Conservation (phyloP, 371 early-diverging fungal genomes). For the Blyttiomyces sp. region DNA sequence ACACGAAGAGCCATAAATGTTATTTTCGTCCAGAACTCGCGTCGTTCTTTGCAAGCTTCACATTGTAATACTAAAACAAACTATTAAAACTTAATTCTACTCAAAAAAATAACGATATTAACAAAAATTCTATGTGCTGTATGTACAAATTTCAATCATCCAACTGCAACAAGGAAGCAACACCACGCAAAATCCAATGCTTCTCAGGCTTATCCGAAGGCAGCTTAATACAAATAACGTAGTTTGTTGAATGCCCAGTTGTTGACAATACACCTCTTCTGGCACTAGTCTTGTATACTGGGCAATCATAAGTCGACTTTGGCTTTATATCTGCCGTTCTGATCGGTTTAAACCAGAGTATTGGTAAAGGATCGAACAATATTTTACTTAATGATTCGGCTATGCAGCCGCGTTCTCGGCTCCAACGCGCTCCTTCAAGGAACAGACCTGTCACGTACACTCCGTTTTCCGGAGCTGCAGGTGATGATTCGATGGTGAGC, state of each 20-base stretch:
- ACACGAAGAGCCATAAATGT: too few species aligned
- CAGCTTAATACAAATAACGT: constrained; percentile 47
- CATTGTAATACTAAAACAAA: too few species aligned
- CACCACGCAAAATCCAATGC: constrained; percentile 53
- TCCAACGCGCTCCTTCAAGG: constrained; percentile 55
- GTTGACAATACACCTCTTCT: constrained; percentile 56
- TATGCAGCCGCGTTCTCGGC: constrained; percentile 27
- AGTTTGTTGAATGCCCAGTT: constrained; percentile 58
- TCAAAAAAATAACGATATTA: too few species aligned
- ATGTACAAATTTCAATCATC: constrained; percentile 30
- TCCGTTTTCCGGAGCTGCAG: constrained; percentile 37
- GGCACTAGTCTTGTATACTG: constrained; percentile 57
- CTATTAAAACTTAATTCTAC: too few species aligned
- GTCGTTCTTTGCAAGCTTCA: too few species aligned
- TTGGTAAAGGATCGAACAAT: constrained; percentile 48
- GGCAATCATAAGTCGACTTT: constrained; percentile 43
- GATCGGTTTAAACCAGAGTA: constrained; percentile 50
- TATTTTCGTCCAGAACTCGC: too few species aligned
- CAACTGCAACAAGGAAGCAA: constrained; percentile 42
- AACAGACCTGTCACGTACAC: constrained; percentile 51
- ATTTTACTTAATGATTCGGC: constrained; percentile 49
- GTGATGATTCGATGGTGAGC: constrained; percentile 12
- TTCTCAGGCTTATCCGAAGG: constrained; percentile 43
- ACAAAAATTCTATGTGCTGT: too few species aligned
- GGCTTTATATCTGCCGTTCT: constrained; percentile 22